phyloP scores from a whole-genome alignment of 768 basidiomycete species.

The Boletus fagicola region DNA sequence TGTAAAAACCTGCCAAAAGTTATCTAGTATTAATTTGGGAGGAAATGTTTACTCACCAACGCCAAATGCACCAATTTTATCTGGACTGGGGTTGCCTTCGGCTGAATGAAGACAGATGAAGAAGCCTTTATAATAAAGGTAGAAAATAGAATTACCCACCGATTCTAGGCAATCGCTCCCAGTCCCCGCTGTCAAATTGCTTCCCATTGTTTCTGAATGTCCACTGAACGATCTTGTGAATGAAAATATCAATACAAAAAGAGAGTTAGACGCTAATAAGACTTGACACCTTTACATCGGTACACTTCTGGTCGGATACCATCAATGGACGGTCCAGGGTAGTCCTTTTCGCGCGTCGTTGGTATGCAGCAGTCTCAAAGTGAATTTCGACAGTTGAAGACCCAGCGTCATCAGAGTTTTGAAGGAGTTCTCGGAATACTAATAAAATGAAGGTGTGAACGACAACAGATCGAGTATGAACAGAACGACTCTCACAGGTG shows the following conservation, averaged over 20 bases:
- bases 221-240: slow-evolving; percentile 68
- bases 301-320: slow-evolving; percentile 52
- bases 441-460: neutral
- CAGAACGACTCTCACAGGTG: slow-evolving; percentile 45
- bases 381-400: slow-evolving; percentile 71
- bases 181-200: slow-evolving; percentile 69
- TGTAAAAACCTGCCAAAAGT: slow-evolving; percentile 53
- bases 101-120: slow-evolving; percentile 43
- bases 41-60: slow-evolving; percentile 48
- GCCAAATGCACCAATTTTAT: slow-evolving; percentile 94
- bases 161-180: slow-evolving; percentile 88
- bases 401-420: slow-evolving; percentile 94
- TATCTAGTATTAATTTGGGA: neutral
- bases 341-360: slow-evolving; percentile 28
- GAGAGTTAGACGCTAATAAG: too few species aligned
- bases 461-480: too few species aligned
- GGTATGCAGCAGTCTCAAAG: slow-evolving; percentile 60
- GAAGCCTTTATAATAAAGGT: neutral
- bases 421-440: slow-evolving; percentile 81
- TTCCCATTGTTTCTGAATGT: slow-evolving; percentile 48
- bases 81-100: slow-evolving; percentile 91
- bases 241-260: too few species aligned
- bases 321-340: too few species aligned
- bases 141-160: slow-evolving; percentile 39
- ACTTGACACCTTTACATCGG: slow-evolving; percentile 11